Conservation (phyloP, 768 basidiomycete species). For the Leccinum imitatum region DNA sequence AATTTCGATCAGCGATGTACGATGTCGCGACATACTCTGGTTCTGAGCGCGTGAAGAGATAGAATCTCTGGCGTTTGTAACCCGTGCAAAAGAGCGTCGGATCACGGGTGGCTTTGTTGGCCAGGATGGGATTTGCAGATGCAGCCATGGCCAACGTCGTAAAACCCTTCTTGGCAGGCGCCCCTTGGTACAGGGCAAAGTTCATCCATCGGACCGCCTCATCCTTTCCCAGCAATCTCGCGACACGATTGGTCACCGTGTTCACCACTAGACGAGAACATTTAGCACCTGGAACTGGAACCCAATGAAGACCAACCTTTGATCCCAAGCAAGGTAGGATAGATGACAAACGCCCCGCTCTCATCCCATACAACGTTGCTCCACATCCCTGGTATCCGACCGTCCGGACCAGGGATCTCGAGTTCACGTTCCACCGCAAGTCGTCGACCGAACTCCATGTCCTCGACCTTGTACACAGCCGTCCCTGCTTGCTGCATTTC, state of each 20-base stretch:
- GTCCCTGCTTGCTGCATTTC: slow-evolving; percentile 99
- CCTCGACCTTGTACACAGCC: slow-evolving; percentile 86
- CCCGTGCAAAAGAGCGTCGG: too few relatives aligned
- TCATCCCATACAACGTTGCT: slow-evolving; percentile 98
- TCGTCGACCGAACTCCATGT: slow-evolving; percentile 99
- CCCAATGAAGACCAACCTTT: slow-evolving; percentile 61
- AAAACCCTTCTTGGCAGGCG: slow-evolving; percentile 81
- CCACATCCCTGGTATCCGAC: slow-evolving; percentile 70
- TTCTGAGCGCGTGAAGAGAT: slow-evolving; percentile 87
- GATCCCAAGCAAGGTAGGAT: slow-evolving; percentile 90
- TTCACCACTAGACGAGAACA: slow-evolving; percentile 70
- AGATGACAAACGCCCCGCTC: slow-evolving; percentile 90
- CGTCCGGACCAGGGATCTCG: slow-evolving; percentile 77
- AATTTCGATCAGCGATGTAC: not conserved
- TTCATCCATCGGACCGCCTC: slow-evolving; percentile 91
- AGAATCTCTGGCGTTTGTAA: slow-evolving; percentile 41
- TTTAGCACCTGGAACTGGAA: slow-evolving; percentile 1
- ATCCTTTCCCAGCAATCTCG: slow-evolving; percentile 86
- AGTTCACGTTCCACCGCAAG: slow-evolving; percentile 90
- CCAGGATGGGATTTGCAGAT: slow-evolving; percentile 91
- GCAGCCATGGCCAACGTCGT: slow-evolving; percentile 94
- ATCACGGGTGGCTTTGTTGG: slow-evolving; percentile 39
- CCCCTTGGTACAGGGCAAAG: slow-evolving; percentile 88
- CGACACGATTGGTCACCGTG: slow-evolving; percentile 89
- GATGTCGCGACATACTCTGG: slow-evolving; percentile 69